Conservation (phyloP, 176 grass and related monocot genomes). For the Triticum turgidum region DNA sequence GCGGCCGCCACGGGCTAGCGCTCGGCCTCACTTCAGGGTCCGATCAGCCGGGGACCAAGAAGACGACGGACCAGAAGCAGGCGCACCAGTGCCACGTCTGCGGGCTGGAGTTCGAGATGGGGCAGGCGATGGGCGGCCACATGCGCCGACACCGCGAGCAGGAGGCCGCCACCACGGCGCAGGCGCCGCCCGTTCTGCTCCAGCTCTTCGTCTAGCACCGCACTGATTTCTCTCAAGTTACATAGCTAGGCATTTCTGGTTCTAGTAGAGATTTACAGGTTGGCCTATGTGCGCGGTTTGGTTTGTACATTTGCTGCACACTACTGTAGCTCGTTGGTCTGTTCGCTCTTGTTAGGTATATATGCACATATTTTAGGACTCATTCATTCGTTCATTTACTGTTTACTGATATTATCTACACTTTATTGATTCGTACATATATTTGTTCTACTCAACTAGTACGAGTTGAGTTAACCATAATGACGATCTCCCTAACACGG, state of each 20-base stretch:
- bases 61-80: neutral
- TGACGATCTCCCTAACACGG: neutral
- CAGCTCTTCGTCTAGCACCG: slow-evolving; percentile 39
- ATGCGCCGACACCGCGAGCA: slow-evolving; percentile 52
- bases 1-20: slow-evolving; percentile 36
- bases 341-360: no score
- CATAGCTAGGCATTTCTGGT: neutral
- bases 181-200: slow-evolving; percentile 47
- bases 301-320: neutral
- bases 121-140: slow-evolving; percentile 67
- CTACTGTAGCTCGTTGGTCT: neutral
- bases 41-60: slow-evolving; percentile 6
- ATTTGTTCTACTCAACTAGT: neutral
- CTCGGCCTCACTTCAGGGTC: slow-evolving; percentile 26
- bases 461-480: neutral
- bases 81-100: slow-evolving; percentile 51
- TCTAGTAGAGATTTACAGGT: neutral
- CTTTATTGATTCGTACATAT: neutral
- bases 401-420: neutral
- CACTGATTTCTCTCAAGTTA: neutral
- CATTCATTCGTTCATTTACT: neutral
- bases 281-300: neutral
- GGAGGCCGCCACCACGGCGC: neutral
- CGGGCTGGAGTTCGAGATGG: slow-evolving; percentile 47
- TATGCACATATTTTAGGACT: neutral